These are phyloP conservation scores for Exophiala sideris DNA, from an alignment of 2,329 filamentous ascomycete genomes.

Conservation along the genomic window DNA sequence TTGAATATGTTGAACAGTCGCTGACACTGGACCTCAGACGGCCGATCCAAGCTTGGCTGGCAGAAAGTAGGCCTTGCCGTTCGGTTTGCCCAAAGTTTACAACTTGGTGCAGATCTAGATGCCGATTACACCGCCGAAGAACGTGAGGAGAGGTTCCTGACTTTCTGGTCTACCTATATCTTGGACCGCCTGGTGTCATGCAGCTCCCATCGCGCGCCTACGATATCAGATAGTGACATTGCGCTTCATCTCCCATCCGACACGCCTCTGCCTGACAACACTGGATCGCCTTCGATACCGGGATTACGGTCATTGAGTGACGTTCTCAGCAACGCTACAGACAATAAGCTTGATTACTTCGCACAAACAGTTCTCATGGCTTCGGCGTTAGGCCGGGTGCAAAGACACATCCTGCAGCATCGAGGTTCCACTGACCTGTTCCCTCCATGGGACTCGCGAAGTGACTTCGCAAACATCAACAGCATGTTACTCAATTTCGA, in stretches of 20 bases:
- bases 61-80: slow-evolving; percentile 36
- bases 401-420: slow-evolving; percentile 31
- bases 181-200: slow-evolving; percentile 34
- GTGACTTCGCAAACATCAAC: slow-evolving; percentile 34
- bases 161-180: slow-evolving; percentile 35
- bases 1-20: neutral
- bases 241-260: slow-evolving; percentile 30
- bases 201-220: slow-evolving; percentile 21
- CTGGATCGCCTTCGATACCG: slow-evolving; percentile 21
- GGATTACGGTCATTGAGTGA: slow-evolving; percentile 18
- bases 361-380: slow-evolving; percentile 34
- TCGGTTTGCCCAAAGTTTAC: slow-evolving; percentile 61
- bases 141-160: slow-evolving; percentile 32
- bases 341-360: slow-evolving; percentile 28
- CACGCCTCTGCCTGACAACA: slow-evolving; percentile 7
- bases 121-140: slow-evolving; percentile 22
- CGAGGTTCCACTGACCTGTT: slow-evolving; percentile 25
- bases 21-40: slow-evolving; percentile 24
- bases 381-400: slow-evolving; percentile 34
- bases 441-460: slow-evolving; percentile 38
- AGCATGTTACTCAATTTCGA: slow-evolving; percentile 35
- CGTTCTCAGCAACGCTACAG: neutral
- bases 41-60: slow-evolving; percentile 35
- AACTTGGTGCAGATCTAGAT: slow-evolving; percentile 30
- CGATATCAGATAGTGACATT: slow-evolving; percentile 29